phyloP scores from a whole-genome alignment of 2,329 filamentous ascomycete species.

The Orbilia brochopaga region DNA sequence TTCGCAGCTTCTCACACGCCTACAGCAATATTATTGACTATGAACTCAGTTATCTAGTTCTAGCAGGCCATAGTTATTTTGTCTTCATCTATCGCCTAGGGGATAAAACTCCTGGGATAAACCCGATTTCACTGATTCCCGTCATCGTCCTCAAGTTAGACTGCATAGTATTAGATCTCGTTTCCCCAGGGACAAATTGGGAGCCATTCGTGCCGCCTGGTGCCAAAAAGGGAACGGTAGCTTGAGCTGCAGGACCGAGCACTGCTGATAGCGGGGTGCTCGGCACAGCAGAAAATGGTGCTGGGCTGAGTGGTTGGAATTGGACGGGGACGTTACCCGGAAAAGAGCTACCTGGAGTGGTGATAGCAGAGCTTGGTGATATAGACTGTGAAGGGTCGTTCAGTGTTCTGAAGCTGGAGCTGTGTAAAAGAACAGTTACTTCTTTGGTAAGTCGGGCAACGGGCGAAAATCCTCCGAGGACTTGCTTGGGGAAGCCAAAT shows the following conservation, averaged over 20 bases:
- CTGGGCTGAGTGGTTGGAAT: slow-evolving; percentile 52
- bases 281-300: slow-evolving; percentile 52
- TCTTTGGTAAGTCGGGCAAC: slow-evolving; percentile 55
- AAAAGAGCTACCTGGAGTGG: slow-evolving; percentile 20
- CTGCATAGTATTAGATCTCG: slow-evolving; percentile 47
- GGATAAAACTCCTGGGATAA: slow-evolving; percentile 24
- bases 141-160: slow-evolving; percentile 39
- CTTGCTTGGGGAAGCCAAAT: slow-evolving; percentile 54
- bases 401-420: slow-evolving; percentile 53
- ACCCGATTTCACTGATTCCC: slow-evolving; percentile 41
- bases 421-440: slow-evolving; percentile 54
- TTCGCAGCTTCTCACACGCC: no score
- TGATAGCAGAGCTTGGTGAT: slow-evolving; percentile 13
- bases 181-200: slow-evolving; percentile 10
- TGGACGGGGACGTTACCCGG: slow-evolving; percentile 34
- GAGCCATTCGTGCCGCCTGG: slow-evolving; percentile 12
- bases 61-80: not conserved
- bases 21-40: no score
- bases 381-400: slow-evolving; percentile 48
- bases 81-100: slow-evolving; percentile 20
- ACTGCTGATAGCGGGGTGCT: slow-evolving; percentile 55
- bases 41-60: no score
- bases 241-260: slow-evolving; percentile 54
- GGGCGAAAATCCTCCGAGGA: slow-evolving; percentile 53
- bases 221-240: slow-evolving; percentile 53